Percentiles rank a stretch among this genome's conserved stretches.
Evolutionary conservation across 306 rosid species (phyloP).

Genomic region (Trifolium pratense): DNA sequence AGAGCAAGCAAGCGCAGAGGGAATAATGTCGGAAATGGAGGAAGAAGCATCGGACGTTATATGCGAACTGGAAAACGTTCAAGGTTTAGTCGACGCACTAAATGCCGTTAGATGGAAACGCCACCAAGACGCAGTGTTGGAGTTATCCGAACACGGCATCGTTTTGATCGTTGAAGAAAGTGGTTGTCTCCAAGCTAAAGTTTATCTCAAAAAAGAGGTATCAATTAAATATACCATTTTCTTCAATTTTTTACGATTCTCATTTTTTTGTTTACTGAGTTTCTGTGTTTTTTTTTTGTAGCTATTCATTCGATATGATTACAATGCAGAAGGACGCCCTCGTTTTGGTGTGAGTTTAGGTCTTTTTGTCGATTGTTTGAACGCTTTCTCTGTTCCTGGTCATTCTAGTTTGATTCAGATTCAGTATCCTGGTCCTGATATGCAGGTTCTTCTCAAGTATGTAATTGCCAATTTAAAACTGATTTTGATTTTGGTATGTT

Average conservation of each 20-base stretch:
- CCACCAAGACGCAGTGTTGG: conserved; percentile 88
- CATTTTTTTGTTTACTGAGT: neutral
- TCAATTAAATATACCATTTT: neutral
- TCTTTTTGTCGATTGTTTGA: conserved; percentile 81
- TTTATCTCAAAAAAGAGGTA: conserved; percentile 95
- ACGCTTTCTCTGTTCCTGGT: conserved; percentile 78
- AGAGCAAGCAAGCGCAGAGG: neutral
- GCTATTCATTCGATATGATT: conserved; percentile 81
- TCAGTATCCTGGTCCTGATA: conserved; percentile 91
- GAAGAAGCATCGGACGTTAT: conserved; percentile 67
- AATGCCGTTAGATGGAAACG: conserved; percentile 94
- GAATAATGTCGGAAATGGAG: conserved; percentile 54
- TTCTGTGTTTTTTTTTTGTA: conserved; percentile 11
- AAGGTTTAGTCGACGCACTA: conserved; percentile 87
- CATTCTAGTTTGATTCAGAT: conserved; percentile 66
- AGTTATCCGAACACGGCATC: conserved; percentile 85
- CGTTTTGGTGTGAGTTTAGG: conserved; percentile 92
- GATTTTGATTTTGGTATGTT: too few species aligned
- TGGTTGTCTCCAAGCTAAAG: conserved; percentile 92
- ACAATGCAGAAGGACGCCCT: conserved; percentile 78
- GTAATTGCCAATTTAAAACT: conserved; percentile 25
- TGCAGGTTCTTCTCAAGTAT: conserved; percentile 94
- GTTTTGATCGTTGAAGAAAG: conserved; percentile 85
- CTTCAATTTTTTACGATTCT: neutral
- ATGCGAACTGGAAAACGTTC: conserved; percentile 83